Base-by-base conservation (phyloP, 2,329 filamentous ascomycete genomes). In the Penicillium expansum region DNA sequence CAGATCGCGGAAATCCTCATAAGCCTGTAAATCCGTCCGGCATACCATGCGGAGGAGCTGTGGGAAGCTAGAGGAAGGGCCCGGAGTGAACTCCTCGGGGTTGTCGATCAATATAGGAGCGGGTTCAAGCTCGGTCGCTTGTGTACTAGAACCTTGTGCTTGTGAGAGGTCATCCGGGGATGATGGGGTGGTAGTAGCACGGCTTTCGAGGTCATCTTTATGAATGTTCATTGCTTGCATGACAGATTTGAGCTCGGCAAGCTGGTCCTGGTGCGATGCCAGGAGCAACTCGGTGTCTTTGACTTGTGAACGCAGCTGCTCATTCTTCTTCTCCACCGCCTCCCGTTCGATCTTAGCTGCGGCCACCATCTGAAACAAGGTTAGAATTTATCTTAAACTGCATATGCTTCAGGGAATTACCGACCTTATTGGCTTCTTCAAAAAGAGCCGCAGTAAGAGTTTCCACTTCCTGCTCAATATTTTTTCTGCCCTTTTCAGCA, bases 391-490 rank as follows among this genome's bases (percentile, higher is more conserved):
- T 27, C 29, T 30, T 10, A 14, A 39, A 3, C 39, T 1, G n/a
- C 24, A 38, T 30, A 32, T 22, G 13, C 11, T 8, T 16, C 14
- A 33, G 8, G n/a, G 24, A 5, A 52, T 52, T 13, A 71, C 76
- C 58, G 71, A 86, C 84, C 75, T 89, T 92, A 77, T 99, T 97
- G 48, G 94, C 94, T 79, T 99, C 93, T 71, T 97, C 92, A 62
- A 99, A 99, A n/a, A 99, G 82, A 29, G 91, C 92, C 1, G 91
- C 87, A 0, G 94, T 97, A 62, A 99, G 76, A 51, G 86, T 90
- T 76, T 97, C 94, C 44, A 99, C 79, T 74, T 99, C 94, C 65
- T 89, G 87, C 73, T 99, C 94, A 30, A 97, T 96, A 61, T 87
- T 87, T 74, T 89, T 90, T 79, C 94, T 96, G 55, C 91, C 90